phyloP scores from a whole-genome alignment of 2,329 filamentous ascomycete genomes.

The Penicillium sp. region DNA sequence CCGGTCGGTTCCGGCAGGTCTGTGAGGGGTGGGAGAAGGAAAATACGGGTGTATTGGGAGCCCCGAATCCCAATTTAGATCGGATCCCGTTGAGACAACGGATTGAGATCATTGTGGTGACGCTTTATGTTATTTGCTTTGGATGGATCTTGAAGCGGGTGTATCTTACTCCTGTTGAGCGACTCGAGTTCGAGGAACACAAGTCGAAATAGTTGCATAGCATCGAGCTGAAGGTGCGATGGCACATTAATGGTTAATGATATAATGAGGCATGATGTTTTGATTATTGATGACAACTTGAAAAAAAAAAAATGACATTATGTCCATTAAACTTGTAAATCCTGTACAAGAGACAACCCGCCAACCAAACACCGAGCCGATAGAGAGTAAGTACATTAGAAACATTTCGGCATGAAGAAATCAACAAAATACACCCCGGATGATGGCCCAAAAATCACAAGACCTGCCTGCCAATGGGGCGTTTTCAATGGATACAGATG shows the following conservation, averaged over 20 bases:
- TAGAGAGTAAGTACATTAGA: slow-evolving; percentile 15
- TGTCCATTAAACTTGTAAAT: slow-evolving; percentile 8
- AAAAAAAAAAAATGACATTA: background rate
- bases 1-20: slow-evolving; percentile 35
- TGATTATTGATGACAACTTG: background rate
- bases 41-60: background rate
- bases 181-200: slow-evolving; percentile 11
- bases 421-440: slow-evolving; percentile 2
- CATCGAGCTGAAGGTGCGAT: background rate
- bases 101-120: slow-evolving; percentile 6
- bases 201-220: slow-evolving; percentile 11
- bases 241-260: background rate
- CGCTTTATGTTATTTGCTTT: slow-evolving; percentile 17
- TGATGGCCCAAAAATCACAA: background rate
- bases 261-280: slow-evolving; percentile 7
- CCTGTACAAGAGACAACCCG: background rate
- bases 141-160: slow-evolving; percentile 19
- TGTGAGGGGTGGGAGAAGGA: slow-evolving; percentile 20
- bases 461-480: background rate
- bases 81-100: slow-evolving; percentile 16
- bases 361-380: slow-evolving; percentile 17
- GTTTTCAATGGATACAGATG: slow-evolving; percentile 4
- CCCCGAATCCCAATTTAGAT: slow-evolving; percentile 5
- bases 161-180: slow-evolving; percentile 6
- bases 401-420: slow-evolving; percentile 18